These are phyloP conservation scores for Blastobotrys buckinghamii DNA, from an alignment of 1,139 yeast species.

Conservation along the genomic window DNA sequence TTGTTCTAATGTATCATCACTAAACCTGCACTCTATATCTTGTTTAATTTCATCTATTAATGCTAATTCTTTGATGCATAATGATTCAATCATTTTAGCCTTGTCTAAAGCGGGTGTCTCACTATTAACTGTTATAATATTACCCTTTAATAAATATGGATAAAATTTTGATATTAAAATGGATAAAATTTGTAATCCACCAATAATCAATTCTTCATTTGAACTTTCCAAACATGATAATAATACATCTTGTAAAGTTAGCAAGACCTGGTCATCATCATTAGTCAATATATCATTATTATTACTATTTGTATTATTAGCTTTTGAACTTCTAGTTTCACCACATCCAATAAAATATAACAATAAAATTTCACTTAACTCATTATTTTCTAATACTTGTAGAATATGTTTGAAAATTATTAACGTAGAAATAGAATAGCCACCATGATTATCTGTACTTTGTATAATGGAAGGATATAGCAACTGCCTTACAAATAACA, in stretches of 20 bases:
- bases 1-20: conserved; percentile 7
- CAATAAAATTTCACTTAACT: conserved; percentile 24
- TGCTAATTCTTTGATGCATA: conserved; percentile 11
- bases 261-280: conserved; percentile 15
- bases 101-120: background rate
- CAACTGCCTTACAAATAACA: conserved; percentile 27
- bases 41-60: conserved; percentile 10
- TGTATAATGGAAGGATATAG: conserved; percentile 28
- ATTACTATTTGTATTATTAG: background rate
- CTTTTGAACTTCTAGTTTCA: background rate
- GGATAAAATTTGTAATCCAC: conserved; percentile 22
- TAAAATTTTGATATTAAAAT: conserved; percentile 25
- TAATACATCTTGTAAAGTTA: conserved; percentile 22
- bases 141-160: conserved; percentile 19
- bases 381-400: conserved; percentile 22
- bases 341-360: conserved; percentile 21
- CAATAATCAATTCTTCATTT: conserved; percentile 16
- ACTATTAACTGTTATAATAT: conserved; percentile 8
- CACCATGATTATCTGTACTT: conserved; percentile 21
- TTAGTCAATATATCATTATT: conserved; percentile 6
- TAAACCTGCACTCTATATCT: conserved; percentile 9
- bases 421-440: conserved; percentile 17
- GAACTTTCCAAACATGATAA: conserved; percentile 19
- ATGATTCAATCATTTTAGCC: background rate
- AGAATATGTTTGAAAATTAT: conserved; percentile 21